These are phyloP conservation scores for Candida sanyiensis DNA, from an alignment of 805 yeast genomes.

Conservation along the genomic window DNA sequence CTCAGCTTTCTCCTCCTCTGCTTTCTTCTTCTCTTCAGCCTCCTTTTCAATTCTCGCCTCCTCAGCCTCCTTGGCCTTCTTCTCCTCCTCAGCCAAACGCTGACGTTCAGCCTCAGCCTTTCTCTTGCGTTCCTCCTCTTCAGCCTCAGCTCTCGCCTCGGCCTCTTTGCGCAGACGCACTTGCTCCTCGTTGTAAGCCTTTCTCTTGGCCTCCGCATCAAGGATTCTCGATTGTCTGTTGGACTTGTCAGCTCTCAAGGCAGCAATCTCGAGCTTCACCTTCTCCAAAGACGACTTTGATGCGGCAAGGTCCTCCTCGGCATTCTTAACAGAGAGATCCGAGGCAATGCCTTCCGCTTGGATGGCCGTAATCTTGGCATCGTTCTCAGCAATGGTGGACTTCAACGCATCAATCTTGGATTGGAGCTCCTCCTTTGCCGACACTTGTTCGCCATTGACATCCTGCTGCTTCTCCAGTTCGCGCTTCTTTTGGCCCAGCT, in stretches of 20 bases:
- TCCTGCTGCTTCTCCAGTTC: conserved; percentile 20
- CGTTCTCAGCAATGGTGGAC: conserved; percentile 18
- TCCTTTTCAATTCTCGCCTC: conserved; percentile 12
- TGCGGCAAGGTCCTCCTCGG: conserved; percentile 16
- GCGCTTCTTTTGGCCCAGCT: conserved; percentile 23
- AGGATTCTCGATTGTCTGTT: conserved; percentile 21
- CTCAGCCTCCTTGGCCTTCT: conserved; percentile 7
- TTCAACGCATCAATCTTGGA: conserved; percentile 17
- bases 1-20: conserved; percentile 12
- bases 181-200: conserved; percentile 18
- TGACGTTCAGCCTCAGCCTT: conserved; percentile 40
- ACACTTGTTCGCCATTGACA: conserved; percentile 13
- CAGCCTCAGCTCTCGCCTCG: conserved; percentile 14
- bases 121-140: conserved; percentile 9
- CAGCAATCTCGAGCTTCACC: conserved; percentile 19
- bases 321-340: conserved; percentile 9
- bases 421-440: conserved; percentile 18
- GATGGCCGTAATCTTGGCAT: conserved; percentile 14
- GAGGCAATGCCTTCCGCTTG: conserved; percentile 14
- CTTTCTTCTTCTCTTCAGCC: conserved; percentile 13
- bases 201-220: conserved; percentile 23
- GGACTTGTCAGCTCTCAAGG: conserved; percentile 18
- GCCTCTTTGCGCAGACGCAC: conserved; percentile 13
- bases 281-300: conserved; percentile 16
- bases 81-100: conserved; percentile 40